A percentile compares a stretch with the other conserved stretches of the same genome.
Conservation (phyloP, 1,284 basidiomycete genomes). For the Moniliella sp. region DNA sequence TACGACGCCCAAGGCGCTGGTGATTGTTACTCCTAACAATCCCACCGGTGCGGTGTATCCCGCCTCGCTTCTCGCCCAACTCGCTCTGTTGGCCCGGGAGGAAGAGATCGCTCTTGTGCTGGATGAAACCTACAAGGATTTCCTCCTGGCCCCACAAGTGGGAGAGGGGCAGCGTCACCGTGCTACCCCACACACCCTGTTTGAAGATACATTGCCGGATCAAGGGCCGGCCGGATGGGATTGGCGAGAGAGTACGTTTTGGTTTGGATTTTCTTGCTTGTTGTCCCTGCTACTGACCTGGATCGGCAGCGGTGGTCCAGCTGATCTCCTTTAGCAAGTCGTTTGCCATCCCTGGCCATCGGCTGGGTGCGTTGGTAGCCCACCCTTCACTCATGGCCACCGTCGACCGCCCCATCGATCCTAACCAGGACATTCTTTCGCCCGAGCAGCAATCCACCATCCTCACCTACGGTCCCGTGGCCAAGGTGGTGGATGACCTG, state of each 20-base stretch:
- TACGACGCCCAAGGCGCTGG: slow-evolving; percentile 45
- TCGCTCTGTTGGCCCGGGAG: slow-evolving; percentile 45
- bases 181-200: slow-evolving; percentile 43
- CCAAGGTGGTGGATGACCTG: slow-evolving; percentile 53
- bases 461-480: slow-evolving; percentile 35
- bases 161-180: slow-evolving; percentile 6
- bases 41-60: slow-evolving; percentile 55
- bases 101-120: slow-evolving; percentile 51
- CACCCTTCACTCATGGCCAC: slow-evolving; percentile 40
- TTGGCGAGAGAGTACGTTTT: slow-evolving; percentile 44
- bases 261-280: too few relatives aligned
- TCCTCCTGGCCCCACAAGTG: slow-evolving; percentile 45
- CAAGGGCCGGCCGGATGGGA: slow-evolving; percentile 9
- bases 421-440: background rate
- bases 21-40: slow-evolving; percentile 39
- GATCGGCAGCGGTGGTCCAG: slow-evolving; percentile 19
- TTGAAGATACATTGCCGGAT: slow-evolving; percentile 24
- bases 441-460: slow-evolving; percentile 3
- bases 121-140: slow-evolving; percentile 50
- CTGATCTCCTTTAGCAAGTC: slow-evolving; percentile 42
- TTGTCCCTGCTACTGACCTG: slow-evolving; percentile 49
- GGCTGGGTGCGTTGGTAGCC: slow-evolving; percentile 55
- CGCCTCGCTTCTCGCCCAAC: slow-evolving; percentile 43
- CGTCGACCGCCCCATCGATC: background rate
- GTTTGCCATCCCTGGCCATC: slow-evolving; percentile 63